Evolutionary conservation across 345 rosid species (phyloP).

Genomic region (Sapria himalayana): DNA sequence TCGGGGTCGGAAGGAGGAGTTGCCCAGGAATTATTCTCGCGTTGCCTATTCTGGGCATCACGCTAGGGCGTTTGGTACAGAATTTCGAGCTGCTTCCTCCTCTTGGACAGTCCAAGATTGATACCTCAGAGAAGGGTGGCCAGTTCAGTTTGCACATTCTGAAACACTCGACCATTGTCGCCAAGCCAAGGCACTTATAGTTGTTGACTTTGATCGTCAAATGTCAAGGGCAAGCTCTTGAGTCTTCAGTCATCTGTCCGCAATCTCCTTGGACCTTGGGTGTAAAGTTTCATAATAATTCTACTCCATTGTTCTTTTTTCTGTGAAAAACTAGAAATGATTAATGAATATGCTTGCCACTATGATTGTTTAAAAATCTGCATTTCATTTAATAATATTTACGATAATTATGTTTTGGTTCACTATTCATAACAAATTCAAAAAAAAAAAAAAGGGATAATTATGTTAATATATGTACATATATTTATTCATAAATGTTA

Average conservation of each 20-base stretch:
- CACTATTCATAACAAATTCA: too few species aligned
- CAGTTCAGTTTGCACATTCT: slow-evolving; percentile 90
- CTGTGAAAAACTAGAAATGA: background rate
- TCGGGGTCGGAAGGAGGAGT: slow-evolving; percentile 91
- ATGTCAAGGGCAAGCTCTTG: too few species aligned
- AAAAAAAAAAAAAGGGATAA: too few species aligned
- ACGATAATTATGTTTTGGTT: too few species aligned
- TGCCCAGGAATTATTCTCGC: slow-evolving; percentile 97
- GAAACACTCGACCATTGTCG: slow-evolving; percentile 79
- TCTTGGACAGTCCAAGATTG: slow-evolving; percentile 59
- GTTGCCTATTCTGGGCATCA: slow-evolving; percentile 73
- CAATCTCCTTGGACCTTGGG: too few species aligned
- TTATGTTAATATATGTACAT: too few species aligned
- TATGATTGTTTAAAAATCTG: too few species aligned
- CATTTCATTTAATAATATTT: too few species aligned
- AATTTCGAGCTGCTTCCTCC: slow-evolving; percentile 95
- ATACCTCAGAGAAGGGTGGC: slow-evolving; percentile 79
- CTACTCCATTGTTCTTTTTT: background rate
- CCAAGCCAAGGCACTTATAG: slow-evolving; percentile 89
- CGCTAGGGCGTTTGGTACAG: slow-evolving; percentile 79
- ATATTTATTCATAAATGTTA: too few species aligned
- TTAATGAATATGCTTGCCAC: too few species aligned
- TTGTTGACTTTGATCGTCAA: too few species aligned
- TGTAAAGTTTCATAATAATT: slow-evolving; percentile 11
- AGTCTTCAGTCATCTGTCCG: too few species aligned